Conservation (phyloP, 228 moss, liverwort and hornwort species). For the Sphagnum magellanicum region DNA sequence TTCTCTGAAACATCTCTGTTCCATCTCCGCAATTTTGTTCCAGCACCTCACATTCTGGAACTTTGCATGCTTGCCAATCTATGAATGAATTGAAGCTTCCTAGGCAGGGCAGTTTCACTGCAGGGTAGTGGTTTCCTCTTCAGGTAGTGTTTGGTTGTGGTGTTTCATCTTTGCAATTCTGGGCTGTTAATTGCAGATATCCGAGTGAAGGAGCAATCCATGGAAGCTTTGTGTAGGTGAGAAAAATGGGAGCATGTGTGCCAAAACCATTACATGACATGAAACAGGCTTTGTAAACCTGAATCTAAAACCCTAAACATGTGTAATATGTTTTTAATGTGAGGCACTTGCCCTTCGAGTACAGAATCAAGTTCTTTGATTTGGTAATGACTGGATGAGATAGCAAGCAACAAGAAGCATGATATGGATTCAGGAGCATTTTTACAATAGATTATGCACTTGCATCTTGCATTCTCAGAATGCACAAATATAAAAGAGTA, state of each 20-base stretch:
- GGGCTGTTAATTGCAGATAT: conserved; percentile 44
- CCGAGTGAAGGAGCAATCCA: conserved; percentile 92
- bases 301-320: too few species aligned
- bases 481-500: not conserved
- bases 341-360: too few species aligned
- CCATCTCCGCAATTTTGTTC: not conserved
- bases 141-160: not conserved
- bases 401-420: too few species aligned
- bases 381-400: too few species aligned
- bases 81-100: not conserved
- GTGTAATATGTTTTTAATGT: too few species aligned
- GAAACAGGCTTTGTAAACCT: too few species aligned
- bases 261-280: not conserved
- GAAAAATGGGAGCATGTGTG: conserved; percentile 12
- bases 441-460: too few species aligned
- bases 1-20: not conserved
- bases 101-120: not conserved
- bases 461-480: too few species aligned
- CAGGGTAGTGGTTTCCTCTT: not conserved
- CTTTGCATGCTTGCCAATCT: not conserved
- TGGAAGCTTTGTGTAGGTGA: conserved; percentile 99
- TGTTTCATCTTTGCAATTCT: not conserved
- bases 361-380: too few species aligned
- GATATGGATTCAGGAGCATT: too few species aligned
- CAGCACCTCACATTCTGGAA: not conserved